Percentiles rank a stretch among this genome's conserved stretches.
phyloP scores from a whole-genome alignment of 1,284 basidiomycete genomes.

The Vanrija sp. region DNA sequence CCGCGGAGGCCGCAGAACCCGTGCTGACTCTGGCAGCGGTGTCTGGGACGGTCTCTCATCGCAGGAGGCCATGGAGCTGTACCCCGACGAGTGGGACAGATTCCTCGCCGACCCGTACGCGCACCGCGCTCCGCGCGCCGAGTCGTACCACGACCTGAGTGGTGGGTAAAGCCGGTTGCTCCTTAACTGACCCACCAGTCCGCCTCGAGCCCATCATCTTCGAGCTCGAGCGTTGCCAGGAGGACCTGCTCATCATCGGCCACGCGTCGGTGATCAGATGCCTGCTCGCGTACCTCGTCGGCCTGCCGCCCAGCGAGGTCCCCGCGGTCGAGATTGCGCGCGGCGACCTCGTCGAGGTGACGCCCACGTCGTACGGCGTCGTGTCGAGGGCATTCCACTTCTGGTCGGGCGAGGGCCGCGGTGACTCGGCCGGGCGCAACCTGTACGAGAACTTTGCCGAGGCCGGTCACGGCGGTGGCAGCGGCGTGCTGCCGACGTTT shows the following conservation, averaged over 20 bases:
- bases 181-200: constrained; percentile 51
- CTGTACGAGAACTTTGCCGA: constrained; percentile 51
- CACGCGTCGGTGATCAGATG: constrained; percentile 98
- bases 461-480: constrained; percentile 36
- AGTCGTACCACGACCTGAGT: constrained; percentile 86
- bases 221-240: constrained; percentile 73
- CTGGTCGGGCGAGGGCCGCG: constrained; percentile 58
- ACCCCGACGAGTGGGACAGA: constrained; percentile 89
- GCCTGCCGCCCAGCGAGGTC: constrained; percentile 91
- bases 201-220: constrained; percentile 77
- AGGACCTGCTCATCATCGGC: constrained; percentile 72
- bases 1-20: not conserved
- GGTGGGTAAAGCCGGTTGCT: constrained; percentile 51
- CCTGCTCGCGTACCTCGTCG: constrained; percentile 84
- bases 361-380: constrained; percentile 84
- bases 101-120: constrained; percentile 91
- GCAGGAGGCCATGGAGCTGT: constrained; percentile 82
- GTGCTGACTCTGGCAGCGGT: constrained; percentile 48
- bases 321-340: constrained; percentile 92
- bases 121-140: constrained; percentile 84
- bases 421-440: constrained; percentile 43
- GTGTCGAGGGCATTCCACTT: constrained; percentile 84
- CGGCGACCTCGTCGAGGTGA: constrained; percentile 82
- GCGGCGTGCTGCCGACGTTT: constrained; percentile 36
- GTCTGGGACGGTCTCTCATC: constrained; percentile 93